Base-by-base conservation (phyloP, 2,329 filamentous ascomycete species). In the Calonectria honghensis region DNA sequence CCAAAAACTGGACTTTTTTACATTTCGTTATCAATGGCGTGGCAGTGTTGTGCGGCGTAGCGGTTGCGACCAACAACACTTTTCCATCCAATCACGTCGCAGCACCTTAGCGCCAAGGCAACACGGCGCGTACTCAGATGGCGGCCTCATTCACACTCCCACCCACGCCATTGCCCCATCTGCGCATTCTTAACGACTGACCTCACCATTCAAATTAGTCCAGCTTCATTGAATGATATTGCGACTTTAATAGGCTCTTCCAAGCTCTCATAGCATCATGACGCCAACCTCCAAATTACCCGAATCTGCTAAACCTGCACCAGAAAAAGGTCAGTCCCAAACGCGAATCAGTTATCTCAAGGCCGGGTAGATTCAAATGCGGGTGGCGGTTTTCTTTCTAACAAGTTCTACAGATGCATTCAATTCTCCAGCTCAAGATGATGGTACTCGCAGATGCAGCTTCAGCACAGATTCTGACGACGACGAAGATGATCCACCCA, bases 121-220 rank as follows among this genome's bases (percentile, higher is more conserved):
- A n/a, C n/a, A n/a, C n/a, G n/a, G n/a, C n/a, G 50, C 50, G 13
- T 31, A 31, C 18, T 16, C 50, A 52, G 24, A 18, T 24, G 27
- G 50, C 50, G 24, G 50, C 50, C 50, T 52, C 50, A 52, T 29
- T 27, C 27, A n/a, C n/a, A n/a, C n/a, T n/a, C n/a, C n/a, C n/a
- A n/a, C 24, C 5, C 50, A 51, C n/a, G n/a, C 14, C n/a, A 51
- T 51, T 29, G 2, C 20, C 11, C 7, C 24, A 14, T 51, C 24
- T 27, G 14, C 13, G 6, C 24, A 29, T 13, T 51, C 27, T 51
- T 51, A 51, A 48, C 41, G 16, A 11, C 41, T 13, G 0, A 48
- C 20, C 20, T 4, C 5, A 48, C 18, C 41, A 48, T 48, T n/a
- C 39, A n/a, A 48, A 48, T 20, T 10, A 4, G 7, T n/a, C 4